Conservation (phyloP, 176 grass and related monocot genomes). For the Oryza glumipatula region DNA sequence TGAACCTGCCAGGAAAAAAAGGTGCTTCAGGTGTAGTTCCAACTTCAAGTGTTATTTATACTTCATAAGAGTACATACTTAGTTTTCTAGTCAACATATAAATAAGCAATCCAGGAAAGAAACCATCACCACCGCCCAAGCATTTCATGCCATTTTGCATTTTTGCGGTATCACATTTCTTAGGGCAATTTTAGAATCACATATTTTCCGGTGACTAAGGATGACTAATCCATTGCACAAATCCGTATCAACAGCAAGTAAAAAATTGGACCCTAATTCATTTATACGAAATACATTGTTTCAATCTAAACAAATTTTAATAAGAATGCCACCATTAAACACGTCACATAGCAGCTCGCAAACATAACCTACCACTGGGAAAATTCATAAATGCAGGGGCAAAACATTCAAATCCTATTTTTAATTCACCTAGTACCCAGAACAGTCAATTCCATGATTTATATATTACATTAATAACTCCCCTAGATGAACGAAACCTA, state of each 20-base stretch:
- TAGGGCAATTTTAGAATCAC: neutral
- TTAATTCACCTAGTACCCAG: neutral
- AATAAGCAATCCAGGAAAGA: neutral
- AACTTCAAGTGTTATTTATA: constrained; percentile 15
- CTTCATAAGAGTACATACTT: neutral
- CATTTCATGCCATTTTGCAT: neutral
- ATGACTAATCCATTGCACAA: neutral
- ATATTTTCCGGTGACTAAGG: neutral
- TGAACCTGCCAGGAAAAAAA: constrained; percentile 30
- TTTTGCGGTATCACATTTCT: neutral
- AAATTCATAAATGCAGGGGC: neutral
- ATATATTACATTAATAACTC: neutral
- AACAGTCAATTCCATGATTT: neutral
- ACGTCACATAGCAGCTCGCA: neutral
- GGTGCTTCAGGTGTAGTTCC: neutral
- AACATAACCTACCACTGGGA: neutral
- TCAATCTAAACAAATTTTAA: neutral
- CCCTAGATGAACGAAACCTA: neutral
- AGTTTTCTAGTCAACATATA: neutral
- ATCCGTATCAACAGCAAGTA: neutral
- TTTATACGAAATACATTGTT: neutral
- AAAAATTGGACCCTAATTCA: neutral
- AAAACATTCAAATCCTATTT: neutral
- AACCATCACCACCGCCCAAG: neutral
- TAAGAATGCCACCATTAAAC: neutral